Percentiles rank a stretch among this genome's conserved stretches.
phyloP scores from a whole-genome alignment of 1,284 basidiomycete genomes.

The Ganoderma multipileum region DNA sequence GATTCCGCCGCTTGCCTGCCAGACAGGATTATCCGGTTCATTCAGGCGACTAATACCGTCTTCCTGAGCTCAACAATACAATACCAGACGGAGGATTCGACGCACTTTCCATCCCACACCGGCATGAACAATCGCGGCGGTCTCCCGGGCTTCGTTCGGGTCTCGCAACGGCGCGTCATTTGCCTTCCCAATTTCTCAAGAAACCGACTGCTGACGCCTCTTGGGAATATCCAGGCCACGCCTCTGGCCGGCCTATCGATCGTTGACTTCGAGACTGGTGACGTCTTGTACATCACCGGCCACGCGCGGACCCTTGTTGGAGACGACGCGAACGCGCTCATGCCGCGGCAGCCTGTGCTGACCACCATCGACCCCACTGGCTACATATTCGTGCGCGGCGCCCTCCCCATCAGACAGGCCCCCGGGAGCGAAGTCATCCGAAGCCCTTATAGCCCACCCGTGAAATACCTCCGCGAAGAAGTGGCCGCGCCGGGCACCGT shows the following conservation, averaged over 20 bases:
- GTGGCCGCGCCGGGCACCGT: neutral
- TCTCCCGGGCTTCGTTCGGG: neutral
- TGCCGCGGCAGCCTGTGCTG: neutral
- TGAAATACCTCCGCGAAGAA: neutral
- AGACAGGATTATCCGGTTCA: neutral
- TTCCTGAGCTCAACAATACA: neutral
- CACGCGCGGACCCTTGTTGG: neutral
- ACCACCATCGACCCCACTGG: neutral
- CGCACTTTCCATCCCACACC: neutral
- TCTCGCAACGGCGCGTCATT: neutral
- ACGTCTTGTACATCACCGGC: neutral
- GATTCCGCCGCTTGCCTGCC: neutral
- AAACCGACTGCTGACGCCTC: neutral
- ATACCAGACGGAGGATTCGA: neutral
- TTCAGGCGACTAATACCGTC: neutral
- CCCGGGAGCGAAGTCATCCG: neutral
- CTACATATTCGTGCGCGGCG: neutral
- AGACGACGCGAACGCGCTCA: neutral
- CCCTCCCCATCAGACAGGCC: neutral
- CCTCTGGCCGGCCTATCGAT: neutral
- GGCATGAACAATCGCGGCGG: neutral
- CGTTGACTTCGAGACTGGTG: neutral
- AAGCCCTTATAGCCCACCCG: neutral
- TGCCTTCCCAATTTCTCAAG: neutral
- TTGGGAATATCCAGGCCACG: neutral